These are phyloP conservation scores for Yamadazyma spencermartinsiae DNA, from an alignment of 1,139 yeast species.

Conservation along the genomic window DNA sequence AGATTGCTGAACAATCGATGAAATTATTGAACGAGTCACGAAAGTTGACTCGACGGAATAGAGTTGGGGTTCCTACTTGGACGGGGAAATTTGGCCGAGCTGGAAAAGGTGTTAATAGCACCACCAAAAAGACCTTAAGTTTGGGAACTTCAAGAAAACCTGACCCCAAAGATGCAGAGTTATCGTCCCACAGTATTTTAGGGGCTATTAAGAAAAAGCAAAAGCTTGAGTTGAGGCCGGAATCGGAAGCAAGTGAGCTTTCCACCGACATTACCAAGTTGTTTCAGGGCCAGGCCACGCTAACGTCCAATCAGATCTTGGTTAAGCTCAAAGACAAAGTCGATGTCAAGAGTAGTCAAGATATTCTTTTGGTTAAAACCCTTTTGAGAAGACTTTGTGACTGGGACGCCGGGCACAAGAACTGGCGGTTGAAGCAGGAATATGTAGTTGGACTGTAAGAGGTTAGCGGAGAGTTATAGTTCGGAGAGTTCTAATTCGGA, in stretches of 20 bases:
- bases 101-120: constrained; percentile 46
- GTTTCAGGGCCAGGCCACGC: constrained; percentile 19
- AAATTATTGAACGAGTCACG: constrained; percentile 70
- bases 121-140: not conserved
- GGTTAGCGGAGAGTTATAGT: too few relatives aligned
- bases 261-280: constrained; percentile 35
- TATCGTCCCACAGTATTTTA: constrained; percentile 34
- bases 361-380: constrained; percentile 64
- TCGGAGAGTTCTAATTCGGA: too few relatives aligned
- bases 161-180: constrained; percentile 6
- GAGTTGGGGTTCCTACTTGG: constrained; percentile 91
- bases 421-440: constrained; percentile 69
- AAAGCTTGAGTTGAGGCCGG: constrained; percentile 14
- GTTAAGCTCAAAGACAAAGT: constrained; percentile 38
- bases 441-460: constrained; percentile 17
- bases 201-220: constrained; percentile 27
- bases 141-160: not conserved
- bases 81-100: constrained; percentile 91
- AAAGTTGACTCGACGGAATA: constrained; percentile 58
- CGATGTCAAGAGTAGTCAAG: constrained; percentile 51
- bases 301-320: constrained; percentile 58
- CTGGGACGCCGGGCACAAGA: constrained; percentile 59
- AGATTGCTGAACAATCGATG: constrained; percentile 78
- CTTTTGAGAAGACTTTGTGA: constrained; percentile 67
- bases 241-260: constrained; percentile 24